Conservation (phyloP, 176 grass and related monocot genomes). For the Urochloa ruziziensis region DNA sequence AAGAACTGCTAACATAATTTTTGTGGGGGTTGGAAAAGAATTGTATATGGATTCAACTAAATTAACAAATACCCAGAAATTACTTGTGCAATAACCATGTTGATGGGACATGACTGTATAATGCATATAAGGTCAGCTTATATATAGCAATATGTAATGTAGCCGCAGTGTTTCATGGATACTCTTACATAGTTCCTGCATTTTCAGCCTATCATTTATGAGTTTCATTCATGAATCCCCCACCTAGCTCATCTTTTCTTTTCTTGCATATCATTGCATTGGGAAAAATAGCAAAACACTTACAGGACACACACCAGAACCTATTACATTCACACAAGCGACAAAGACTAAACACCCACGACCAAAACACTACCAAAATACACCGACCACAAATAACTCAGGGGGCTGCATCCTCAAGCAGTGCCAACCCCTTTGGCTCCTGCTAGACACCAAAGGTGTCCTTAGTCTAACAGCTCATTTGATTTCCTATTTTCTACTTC, state of each 20-base stretch:
- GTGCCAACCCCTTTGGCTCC: no score
- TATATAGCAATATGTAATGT: not conserved
- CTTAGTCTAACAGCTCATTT: not conserved
- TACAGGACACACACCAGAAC: no score
- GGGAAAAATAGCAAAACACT: no score
- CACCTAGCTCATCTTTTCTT: no score
- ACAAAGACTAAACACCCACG: no score
- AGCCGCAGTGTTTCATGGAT: not conserved
- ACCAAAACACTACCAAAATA: no score
- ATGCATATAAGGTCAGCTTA: not conserved
- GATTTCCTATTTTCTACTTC: not conserved
- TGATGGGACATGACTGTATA: not conserved
- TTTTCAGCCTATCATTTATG: not conserved
- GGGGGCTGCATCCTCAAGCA: no score
- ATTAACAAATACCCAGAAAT: slow-evolving; percentile 9
- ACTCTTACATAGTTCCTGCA: not conserved
- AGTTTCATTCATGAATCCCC: not conserved
- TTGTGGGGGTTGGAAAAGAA: not conserved
- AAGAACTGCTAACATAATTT: not conserved
- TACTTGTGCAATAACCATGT: slow-evolving; percentile 19
- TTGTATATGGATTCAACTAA: no score
- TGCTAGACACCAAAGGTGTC: no score
- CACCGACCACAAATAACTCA: no score
- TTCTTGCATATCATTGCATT: no score
- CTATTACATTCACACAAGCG: no score